Evolutionary conservation across 2,329 filamentous ascomycete species (phyloP).

Genomic region (Phaeosphaeriaceae sp.): DNA sequence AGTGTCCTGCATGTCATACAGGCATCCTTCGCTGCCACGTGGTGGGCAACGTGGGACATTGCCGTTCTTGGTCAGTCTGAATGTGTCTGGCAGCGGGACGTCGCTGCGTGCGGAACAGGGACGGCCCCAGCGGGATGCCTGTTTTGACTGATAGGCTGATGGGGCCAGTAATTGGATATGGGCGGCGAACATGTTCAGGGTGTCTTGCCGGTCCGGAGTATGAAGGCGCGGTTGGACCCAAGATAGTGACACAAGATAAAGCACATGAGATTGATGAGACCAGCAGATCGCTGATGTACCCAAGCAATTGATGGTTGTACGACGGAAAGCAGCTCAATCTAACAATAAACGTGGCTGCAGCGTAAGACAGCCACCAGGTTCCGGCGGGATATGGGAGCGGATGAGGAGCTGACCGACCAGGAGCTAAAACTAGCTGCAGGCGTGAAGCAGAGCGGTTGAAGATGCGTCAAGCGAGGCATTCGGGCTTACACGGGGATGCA

Average conservation of each 20-base stretch:
- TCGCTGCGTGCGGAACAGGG: neutral
- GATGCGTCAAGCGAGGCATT: slow-evolving; percentile 13
- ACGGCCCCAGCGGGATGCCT: neutral
- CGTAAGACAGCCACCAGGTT: neutral
- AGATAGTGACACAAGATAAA: neutral
- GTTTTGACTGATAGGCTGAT: neutral
- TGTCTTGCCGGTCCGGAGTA: neutral
- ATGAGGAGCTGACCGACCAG: slow-evolving; percentile 1
- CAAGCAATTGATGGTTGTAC: neutral
- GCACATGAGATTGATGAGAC: slow-evolving; percentile 1
- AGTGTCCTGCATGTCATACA: slow-evolving; percentile 7
- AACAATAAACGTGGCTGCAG: neutral
- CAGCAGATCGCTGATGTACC: neutral
- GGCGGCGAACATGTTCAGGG: neutral
- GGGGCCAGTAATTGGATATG: neutral
- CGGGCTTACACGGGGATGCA: too few relatives aligned
- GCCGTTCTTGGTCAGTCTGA: slow-evolving; percentile 4
- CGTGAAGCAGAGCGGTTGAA: slow-evolving; percentile 18
- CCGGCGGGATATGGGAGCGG: neutral
- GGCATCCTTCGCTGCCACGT: slow-evolving; percentile 19
- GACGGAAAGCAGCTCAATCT: neutral
- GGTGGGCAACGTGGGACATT: slow-evolving; percentile 18
- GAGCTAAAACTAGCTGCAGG: slow-evolving; percentile 22
- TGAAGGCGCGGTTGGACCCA: neutral
- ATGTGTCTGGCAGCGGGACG: slow-evolving; percentile 6